These are phyloP conservation scores for Phaffomyces thermotolerans DNA, from an alignment of 805 yeast species.

Conservation along the genomic window DNA sequence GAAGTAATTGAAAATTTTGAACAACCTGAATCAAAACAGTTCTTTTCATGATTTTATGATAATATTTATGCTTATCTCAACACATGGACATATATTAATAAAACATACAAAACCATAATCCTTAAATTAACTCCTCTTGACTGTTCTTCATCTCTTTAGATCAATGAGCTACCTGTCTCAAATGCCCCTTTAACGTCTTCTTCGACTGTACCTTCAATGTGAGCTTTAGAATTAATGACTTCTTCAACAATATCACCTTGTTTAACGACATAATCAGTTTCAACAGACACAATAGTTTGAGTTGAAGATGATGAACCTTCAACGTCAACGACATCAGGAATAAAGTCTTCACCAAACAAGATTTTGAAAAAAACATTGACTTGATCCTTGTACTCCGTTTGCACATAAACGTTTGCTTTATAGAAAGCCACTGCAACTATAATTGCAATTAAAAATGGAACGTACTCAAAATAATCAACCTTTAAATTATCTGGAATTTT, in stretches of 20 bases:
- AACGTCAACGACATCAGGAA: background rate
- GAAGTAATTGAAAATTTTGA: background rate
- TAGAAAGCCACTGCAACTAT: conserved; percentile 6
- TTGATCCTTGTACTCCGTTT: conserved; percentile 12
- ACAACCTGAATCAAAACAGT: background rate
- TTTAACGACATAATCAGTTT: conserved; percentile 11
- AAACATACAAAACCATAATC: too few relatives aligned
- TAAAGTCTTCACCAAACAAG: conserved; percentile 10
- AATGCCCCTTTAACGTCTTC: background rate
- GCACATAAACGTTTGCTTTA: conserved; percentile 7
- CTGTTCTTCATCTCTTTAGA: background rate
- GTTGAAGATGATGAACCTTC: background rate
- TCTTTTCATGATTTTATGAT: background rate
- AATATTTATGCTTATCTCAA: too few relatives aligned
- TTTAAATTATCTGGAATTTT: conserved; percentile 45
- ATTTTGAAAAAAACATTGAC: conserved; percentile 8
- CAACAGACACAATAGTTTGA: background rate
- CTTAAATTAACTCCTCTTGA: background rate
- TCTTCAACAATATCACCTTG: conserved; percentile 19
- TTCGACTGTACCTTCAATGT: conserved; percentile 1
- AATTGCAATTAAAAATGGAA: conserved; percentile 7
- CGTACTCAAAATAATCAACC: conserved; percentile 7
- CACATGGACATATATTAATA: too few relatives aligned
- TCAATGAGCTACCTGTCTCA: background rate
- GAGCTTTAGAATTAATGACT: conserved; percentile 8